phyloP scores from a whole-genome alignment of 305 asterid species.

The Solanum hybrid region DNA sequence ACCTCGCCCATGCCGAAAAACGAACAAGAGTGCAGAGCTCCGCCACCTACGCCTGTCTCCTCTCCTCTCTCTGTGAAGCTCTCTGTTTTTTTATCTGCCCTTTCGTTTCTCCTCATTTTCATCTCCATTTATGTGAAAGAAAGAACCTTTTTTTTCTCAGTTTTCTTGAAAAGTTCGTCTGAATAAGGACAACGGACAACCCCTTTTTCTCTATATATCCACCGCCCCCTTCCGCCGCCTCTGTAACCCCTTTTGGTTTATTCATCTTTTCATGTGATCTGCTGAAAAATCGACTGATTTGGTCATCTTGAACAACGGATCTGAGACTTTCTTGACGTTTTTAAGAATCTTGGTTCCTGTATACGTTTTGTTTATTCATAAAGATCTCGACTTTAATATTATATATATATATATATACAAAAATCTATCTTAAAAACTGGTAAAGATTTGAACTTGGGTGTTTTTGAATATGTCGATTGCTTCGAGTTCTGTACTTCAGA shows the following conservation, averaged over 20 bases:
- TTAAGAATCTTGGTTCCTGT: not conserved
- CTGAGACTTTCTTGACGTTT: not conserved
- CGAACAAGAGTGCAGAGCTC: not conserved
- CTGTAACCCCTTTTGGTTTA: not conserved
- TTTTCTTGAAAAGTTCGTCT: conserved; percentile 2
- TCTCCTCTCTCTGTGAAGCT: not conserved
- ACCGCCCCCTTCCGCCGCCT: not conserved
- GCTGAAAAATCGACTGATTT: not conserved
- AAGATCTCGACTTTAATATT: not conserved
- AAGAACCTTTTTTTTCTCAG: not conserved
- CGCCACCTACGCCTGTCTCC: not conserved
- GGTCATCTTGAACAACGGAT: conserved; percentile 6
- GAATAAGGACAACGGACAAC: not conserved
- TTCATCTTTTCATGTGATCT: not conserved
- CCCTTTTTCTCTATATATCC: not conserved
- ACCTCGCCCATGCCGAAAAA: not conserved
- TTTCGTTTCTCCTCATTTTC: not conserved
- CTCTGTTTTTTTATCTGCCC: not conserved
- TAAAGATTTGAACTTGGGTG: not conserved
- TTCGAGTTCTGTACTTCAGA: conserved; percentile 31
- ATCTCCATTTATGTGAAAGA: not conserved
- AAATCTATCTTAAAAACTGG: not conserved
- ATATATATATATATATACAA: not conserved
- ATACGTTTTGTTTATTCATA: not conserved
- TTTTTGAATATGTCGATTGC: conserved; percentile 51